A percentile compares a stretch with the other conserved stretches of the same genome.
phyloP scores from a whole-genome alignment of 495 filamentous ascomycete genomes.

The Trichoderma asperelloides region DNA sequence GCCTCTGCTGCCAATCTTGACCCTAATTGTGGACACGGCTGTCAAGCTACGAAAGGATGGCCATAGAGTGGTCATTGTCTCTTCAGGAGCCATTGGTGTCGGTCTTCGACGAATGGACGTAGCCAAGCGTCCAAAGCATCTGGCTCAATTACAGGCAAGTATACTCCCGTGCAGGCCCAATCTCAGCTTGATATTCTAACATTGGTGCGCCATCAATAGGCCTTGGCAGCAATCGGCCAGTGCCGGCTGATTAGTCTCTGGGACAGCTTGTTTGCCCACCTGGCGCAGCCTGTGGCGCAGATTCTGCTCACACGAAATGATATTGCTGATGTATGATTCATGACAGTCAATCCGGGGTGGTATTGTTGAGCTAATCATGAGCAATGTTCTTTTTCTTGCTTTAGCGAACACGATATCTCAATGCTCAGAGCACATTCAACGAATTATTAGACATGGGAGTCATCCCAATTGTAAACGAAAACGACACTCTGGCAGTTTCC shows the following conservation, averaged over 20 bases:
- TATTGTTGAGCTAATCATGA: not conserved
- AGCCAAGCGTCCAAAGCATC: slow-evolving; percentile 76
- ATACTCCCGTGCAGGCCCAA: not conserved
- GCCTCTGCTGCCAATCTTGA: slow-evolving; percentile 84
- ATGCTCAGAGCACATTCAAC: slow-evolving; percentile 87
- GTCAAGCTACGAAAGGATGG: slow-evolving; percentile 80
- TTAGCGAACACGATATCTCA: slow-evolving; percentile 85
- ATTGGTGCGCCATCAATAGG: slow-evolving; percentile 39
- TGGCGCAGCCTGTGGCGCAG: slow-evolving; percentile 84
- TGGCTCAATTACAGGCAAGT: slow-evolving; percentile 70
- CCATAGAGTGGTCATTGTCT: slow-evolving; percentile 88
- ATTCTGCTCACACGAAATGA: slow-evolving; percentile 94
- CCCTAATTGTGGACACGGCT: slow-evolving; percentile 85
- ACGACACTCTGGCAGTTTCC: slow-evolving; percentile 90
- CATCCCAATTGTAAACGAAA: slow-evolving; percentile 97
- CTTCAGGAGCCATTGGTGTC: slow-evolving; percentile 92
- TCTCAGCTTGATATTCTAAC: not conserved
- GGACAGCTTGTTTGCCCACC: slow-evolving; percentile 83
- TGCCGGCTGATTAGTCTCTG: slow-evolving; percentile 92
- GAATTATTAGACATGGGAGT: slow-evolving; percentile 92
- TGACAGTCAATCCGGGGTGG: too few species aligned
- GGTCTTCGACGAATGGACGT: slow-evolving; percentile 84
- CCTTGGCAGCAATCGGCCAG: slow-evolving; percentile 91
- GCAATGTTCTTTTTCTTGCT: not conserved
- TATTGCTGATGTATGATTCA: slow-evolving; percentile 72